phyloP scores from a whole-genome alignment of 106 monocot genomes.

The Dioscorea dumetorum region DNA sequence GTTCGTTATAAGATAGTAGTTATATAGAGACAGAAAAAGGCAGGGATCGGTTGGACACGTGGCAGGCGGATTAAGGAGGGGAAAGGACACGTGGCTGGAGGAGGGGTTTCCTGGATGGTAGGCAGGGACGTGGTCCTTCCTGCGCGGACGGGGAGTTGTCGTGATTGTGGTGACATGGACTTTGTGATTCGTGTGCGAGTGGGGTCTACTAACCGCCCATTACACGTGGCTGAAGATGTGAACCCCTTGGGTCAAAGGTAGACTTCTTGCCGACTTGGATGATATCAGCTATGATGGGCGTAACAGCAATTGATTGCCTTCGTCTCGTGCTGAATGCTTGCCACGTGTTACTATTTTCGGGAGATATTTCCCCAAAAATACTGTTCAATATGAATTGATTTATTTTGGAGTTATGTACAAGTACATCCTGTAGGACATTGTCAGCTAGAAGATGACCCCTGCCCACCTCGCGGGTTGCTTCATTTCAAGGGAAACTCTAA shows the following conservation, averaged over 20 bases:
- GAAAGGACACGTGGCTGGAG: background rate
- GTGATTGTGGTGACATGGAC: background rate
- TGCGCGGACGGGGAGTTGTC: too few relatives aligned
- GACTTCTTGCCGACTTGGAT: background rate
- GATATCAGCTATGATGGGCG: background rate
- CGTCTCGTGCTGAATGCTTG: background rate
- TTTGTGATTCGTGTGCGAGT: background rate
- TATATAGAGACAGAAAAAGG: background rate
- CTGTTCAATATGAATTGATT: background rate
- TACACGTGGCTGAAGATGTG: background rate
- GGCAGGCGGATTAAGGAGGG: background rate
- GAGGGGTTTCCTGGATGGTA: too few relatives aligned
- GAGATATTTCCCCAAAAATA: background rate
- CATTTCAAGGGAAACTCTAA: too few relatives aligned
- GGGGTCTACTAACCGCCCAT: slow-evolving; percentile 4
- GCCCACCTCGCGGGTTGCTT: background rate
- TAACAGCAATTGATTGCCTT: background rate
- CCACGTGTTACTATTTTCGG: background rate
- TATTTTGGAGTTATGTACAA: background rate
- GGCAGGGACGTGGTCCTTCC: too few relatives aligned
- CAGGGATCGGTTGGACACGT: background rate
- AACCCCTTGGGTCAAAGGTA: too few relatives aligned
- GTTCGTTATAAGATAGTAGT: background rate
- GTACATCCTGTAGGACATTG: background rate
- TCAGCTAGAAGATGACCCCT: background rate